phyloP scores from a whole-genome alignment of 257 asterid species.

The Penstemon eatonii region DNA sequence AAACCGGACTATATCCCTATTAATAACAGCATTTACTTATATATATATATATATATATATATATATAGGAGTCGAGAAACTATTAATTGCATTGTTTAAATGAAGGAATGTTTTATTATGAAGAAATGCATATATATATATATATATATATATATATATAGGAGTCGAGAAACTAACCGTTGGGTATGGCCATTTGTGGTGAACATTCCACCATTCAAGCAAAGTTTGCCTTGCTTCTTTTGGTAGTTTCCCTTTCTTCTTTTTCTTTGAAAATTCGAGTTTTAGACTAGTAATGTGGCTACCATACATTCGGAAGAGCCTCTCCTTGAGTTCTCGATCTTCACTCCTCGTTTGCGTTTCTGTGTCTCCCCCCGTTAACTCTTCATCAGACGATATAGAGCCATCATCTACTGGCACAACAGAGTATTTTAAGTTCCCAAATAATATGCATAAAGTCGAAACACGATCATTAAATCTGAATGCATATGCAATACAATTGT shows the following conservation, averaged over 20 bases:
- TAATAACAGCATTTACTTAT: neutral
- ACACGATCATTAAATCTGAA: no score
- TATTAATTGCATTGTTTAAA: no score
- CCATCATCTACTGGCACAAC: constrained; percentile 45
- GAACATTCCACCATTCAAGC: constrained; percentile 85
- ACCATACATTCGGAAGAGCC: constrained; percentile 59
- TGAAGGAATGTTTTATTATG: no score
- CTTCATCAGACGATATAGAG: constrained; percentile 68
- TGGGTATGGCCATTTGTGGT: constrained; percentile 90
- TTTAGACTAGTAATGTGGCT: constrained; percentile 60
- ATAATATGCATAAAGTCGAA: no score
- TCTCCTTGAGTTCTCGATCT: constrained; percentile 67
- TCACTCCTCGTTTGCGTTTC: constrained; percentile 46
- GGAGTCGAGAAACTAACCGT: constrained; percentile 46
- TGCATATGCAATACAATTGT: no score
- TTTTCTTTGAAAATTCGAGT: constrained; percentile 76
- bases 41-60: neutral
- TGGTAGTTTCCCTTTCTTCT: constrained; percentile 84
- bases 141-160: neutral
- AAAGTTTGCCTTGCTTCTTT: constrained; percentile 67
- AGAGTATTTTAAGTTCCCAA: neutral
- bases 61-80: no score
- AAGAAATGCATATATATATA: neutral
- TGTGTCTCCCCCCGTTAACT: constrained; percentile 61
- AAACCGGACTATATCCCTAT: no score